A percentile compares a stretch with the other conserved stretches of the same genome.
Conservation (phyloP, 2,329 filamentous ascomycete species). For the Beauveria scarabaeidicola region DNA sequence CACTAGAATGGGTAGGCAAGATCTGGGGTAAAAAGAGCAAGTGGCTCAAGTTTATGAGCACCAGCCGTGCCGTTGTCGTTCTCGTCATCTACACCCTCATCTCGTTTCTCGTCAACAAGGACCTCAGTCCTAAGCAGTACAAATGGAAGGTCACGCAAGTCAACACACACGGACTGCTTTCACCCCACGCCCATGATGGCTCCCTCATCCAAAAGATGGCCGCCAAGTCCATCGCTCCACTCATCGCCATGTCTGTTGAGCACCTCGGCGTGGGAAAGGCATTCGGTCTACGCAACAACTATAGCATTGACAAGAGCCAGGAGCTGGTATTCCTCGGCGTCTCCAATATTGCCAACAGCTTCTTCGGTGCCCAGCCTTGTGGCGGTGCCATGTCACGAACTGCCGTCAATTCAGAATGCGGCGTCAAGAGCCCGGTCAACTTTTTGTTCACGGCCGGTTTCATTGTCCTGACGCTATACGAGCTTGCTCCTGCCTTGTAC, state of each 20-base stretch:
- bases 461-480: constrained; percentile 53
- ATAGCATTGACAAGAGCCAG: constrained; percentile 55
- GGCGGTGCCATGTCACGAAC: constrained; percentile 60
- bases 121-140: constrained; percentile 32
- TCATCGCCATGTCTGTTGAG: constrained; percentile 53
- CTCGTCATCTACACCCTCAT: constrained; percentile 55
- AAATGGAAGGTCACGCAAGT: constrained; percentile 53
- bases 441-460: constrained; percentile 53
- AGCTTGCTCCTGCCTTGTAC: constrained; percentile 51
- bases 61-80: constrained; percentile 51
- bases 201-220: constrained; percentile 45
- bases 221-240: constrained; percentile 47
- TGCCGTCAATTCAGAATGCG: constrained; percentile 57
- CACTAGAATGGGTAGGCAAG: constrained; percentile 50
- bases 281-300: constrained; percentile 53
- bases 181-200: constrained; percentile 38
- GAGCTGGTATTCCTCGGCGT: constrained; percentile 56
- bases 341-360: constrained; percentile 55
- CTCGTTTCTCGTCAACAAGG: constrained; percentile 53
- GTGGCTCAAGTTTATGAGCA: constrained; percentile 48
- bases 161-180: constrained; percentile 43
- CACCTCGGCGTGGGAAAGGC: constrained; percentile 57
- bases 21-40: constrained; percentile 51
- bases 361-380: constrained; percentile 56
- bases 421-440: constrained; percentile 52